Conservation (phyloP, 305 asterid genomes). For the Plantago lanceolata region DNA sequence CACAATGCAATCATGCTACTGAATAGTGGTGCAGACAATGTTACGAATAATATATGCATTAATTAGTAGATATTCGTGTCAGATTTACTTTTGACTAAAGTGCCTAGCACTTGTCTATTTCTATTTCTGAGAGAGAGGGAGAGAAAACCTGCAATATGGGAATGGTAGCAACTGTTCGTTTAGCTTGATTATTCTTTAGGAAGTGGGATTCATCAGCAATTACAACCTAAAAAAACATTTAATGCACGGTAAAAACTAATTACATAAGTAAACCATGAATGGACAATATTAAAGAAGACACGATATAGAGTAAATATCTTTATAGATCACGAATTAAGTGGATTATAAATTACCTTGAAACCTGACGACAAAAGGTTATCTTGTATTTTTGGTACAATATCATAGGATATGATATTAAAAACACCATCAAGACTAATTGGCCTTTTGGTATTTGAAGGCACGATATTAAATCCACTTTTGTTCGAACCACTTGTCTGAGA, state of each 20-base stretch:
- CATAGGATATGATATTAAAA: slow-evolving; percentile 93
- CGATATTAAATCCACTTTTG: slow-evolving; percentile 72
- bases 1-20: no score
- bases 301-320: neutral
- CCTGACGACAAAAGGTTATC: slow-evolving; percentile 61
- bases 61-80: no score
- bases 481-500: slow-evolving; percentile 79
- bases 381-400: slow-evolving; percentile 74
- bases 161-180: slow-evolving; percentile 76
- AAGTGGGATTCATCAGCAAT: slow-evolving; percentile 98
- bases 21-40: no score
- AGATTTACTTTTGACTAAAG: no score
- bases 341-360: slow-evolving; percentile 76
- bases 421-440: slow-evolving; percentile 72
- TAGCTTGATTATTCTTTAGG: slow-evolving; percentile 93
- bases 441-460: slow-evolving; percentile 65
- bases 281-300: neutral
- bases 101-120: no score
- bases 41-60: no score
- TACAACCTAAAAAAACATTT: slow-evolving; percentile 59
- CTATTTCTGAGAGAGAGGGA: neutral
- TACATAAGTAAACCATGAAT: slow-evolving; percentile 13
- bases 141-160: slow-evolving; percentile 79
- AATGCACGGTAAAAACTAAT: slow-evolving; percentile 23
- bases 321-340: neutral